Evolutionary conservation across 129 eudicot species (phyloP).

Genomic region (Escallonia herrerae): DNA sequence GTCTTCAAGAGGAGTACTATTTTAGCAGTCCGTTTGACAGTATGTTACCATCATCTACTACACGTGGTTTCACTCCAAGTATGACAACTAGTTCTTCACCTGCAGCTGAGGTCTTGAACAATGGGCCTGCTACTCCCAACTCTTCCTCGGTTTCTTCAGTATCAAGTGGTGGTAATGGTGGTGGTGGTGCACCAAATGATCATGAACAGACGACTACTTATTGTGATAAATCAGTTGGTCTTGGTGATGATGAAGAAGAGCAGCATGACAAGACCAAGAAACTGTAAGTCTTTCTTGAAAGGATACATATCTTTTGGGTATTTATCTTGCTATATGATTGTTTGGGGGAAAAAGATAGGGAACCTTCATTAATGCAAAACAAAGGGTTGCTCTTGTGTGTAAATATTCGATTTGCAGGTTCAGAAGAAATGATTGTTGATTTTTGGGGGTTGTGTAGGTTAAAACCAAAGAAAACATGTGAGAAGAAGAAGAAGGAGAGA

Average conservation of each 20-base stretch:
- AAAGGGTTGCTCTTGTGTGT: background rate
- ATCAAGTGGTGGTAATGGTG: constrained; percentile 22
- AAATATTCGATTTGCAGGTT: background rate
- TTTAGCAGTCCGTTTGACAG: background rate
- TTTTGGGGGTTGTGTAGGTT: constrained; percentile 26
- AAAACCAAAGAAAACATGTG: constrained; percentile 42
- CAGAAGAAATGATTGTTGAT: background rate
- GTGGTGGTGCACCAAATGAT: constrained; percentile 5
- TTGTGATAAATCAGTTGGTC: background rate
- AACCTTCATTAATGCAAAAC: background rate
- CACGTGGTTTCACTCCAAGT: background rate
- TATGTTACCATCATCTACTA: background rate
- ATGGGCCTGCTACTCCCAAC: constrained; percentile 55
- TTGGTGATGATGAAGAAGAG: constrained; percentile 25
- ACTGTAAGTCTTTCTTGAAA: constrained; percentile 31
- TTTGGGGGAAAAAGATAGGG: too few relatives aligned
- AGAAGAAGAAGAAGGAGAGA: constrained; percentile 53
- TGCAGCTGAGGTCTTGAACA: constrained; percentile 22
- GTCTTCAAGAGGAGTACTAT: background rate
- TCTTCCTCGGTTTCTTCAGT: constrained; percentile 57
- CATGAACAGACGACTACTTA: too few relatives aligned
- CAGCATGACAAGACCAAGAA: constrained; percentile 31
- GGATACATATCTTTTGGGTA: background rate
- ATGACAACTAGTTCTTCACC: background rate
- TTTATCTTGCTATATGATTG: background rate